These are phyloP conservation scores for Aspergillus candidus DNA, from an alignment of 2,329 filamentous ascomycete species.

Conservation along the genomic window DNA sequence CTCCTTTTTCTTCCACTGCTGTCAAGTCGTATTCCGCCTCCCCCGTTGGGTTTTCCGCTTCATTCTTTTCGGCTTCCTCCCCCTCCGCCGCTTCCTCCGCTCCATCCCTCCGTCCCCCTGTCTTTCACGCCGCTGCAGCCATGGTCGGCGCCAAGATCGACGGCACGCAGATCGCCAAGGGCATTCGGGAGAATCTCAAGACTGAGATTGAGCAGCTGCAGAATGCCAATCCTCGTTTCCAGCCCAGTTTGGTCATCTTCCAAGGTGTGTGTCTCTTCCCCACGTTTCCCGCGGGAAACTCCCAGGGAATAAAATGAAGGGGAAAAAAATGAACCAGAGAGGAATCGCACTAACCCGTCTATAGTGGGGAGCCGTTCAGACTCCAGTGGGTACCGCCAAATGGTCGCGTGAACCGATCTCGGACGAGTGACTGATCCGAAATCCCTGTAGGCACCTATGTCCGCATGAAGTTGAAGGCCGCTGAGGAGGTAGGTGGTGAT, in stretches of 20 bases:
- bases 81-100: conserved; percentile 6
- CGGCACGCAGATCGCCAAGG: conserved; percentile 89
- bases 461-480: conserved; percentile 98
- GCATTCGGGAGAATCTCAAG: conserved; percentile 76
- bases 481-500: conserved; percentile 64
- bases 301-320: neutral
- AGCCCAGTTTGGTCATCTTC: conserved; percentile 86
- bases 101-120: conserved; percentile 26
- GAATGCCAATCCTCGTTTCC: conserved; percentile 75
- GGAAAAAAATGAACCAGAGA: conserved; percentile 3
- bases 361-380: conserved; percentile 87
- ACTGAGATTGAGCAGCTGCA: conserved; percentile 76
- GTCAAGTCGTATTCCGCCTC: conserved; percentile 19
- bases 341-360: conserved; percentile 7
- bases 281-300: neutral
- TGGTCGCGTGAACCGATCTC: conserved; percentile 1
- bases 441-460: conserved; percentile 75
- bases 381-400: conserved; percentile 59
- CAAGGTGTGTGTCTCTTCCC: conserved; percentile 60
- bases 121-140: conserved; percentile 50
- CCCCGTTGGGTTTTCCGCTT: too few species aligned
- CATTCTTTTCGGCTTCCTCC: conserved; percentile 9
- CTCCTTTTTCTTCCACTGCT: conserved; percentile 14
- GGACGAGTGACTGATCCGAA: conserved; percentile 18
- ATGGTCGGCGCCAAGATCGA: conserved; percentile 93